Conservation (phyloP, 164 flowering plant genomes). For the Echeveria elegans region DNA sequence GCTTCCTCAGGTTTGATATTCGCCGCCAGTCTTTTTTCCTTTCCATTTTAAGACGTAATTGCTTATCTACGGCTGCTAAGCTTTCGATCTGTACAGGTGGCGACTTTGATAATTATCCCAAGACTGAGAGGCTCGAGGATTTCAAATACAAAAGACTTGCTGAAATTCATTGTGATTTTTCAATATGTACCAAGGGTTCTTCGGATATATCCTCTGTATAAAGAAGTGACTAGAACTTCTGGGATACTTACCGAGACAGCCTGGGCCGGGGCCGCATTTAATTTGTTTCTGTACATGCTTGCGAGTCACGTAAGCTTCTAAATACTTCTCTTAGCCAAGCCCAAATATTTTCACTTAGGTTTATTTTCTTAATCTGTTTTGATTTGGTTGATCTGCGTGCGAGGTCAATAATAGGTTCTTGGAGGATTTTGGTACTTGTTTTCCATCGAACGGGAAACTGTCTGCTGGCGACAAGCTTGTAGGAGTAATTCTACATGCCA, state of each 20-base stretch:
- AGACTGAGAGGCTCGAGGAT: background rate
- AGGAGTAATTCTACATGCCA: background rate
- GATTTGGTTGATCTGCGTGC: background rate
- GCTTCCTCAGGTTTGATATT: constrained; percentile 8
- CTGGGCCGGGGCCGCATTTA: constrained; percentile 18
- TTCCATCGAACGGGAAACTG: constrained; percentile 56
- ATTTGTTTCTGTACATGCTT: constrained; percentile 21
- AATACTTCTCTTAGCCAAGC: background rate
- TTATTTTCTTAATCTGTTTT: background rate
- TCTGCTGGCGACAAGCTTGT: constrained; percentile 66
- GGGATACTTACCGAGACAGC: constrained; percentile 14
- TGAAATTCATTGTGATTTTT: constrained; percentile 7
- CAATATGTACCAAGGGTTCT: constrained; percentile 12
- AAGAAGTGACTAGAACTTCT: constrained; percentile 42
- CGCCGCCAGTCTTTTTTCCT: background rate
- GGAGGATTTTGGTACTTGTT: constrained; percentile 87
- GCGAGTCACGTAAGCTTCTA: constrained; percentile 23
- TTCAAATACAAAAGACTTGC: background rate
- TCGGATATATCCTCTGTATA: constrained; percentile 16
- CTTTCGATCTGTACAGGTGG: background rate
- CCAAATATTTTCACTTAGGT: background rate
- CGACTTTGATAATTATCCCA: background rate
- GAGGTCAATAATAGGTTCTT: constrained; percentile 30
- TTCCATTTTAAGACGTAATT: background rate
- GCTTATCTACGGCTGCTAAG: background rate